These are phyloP conservation scores for Linnemannia schmuckeri DNA, from an alignment of 192 early-diverging fungal species.

Conservation along the genomic window DNA sequence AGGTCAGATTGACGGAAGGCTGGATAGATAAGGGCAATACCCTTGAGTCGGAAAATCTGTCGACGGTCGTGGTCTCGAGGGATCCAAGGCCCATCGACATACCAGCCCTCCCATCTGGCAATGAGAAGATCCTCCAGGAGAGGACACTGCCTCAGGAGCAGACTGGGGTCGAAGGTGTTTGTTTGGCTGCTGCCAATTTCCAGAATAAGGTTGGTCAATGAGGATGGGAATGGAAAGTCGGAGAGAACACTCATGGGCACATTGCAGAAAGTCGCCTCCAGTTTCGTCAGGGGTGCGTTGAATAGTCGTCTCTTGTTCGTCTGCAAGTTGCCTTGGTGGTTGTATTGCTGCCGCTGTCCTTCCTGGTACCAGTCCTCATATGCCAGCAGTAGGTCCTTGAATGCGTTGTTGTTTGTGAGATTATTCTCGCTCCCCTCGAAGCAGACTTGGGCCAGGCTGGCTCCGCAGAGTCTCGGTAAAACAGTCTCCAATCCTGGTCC, in stretches of 20 bases:
- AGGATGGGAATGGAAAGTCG: neutral
- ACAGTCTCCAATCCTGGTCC: neutral
- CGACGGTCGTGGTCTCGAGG: neutral
- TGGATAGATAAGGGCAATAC: neutral
- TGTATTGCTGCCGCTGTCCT: neutral
- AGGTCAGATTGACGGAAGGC: neutral
- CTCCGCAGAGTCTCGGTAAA: neutral
- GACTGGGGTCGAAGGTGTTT: neutral
- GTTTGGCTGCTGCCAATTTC: neutral
- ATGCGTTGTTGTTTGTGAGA: neutral
- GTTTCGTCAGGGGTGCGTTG: neutral
- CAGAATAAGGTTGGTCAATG: neutral
- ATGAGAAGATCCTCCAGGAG: neutral
- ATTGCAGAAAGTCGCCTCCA: neutral
- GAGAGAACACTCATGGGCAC: neutral
- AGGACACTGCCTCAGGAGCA: neutral
- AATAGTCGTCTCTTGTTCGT: neutral
- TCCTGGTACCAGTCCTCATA: neutral
- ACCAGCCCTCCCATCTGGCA: constrained; percentile 1
- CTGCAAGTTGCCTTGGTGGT: neutral
- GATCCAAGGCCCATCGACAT: neutral
- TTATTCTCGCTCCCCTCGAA: neutral
- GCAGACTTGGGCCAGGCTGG: neutral
- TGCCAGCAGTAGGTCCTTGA: neutral
- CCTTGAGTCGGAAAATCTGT: neutral